Conservation (phyloP, 164 flowering plant genomes). For the Macadamia integrifolia region DNA sequence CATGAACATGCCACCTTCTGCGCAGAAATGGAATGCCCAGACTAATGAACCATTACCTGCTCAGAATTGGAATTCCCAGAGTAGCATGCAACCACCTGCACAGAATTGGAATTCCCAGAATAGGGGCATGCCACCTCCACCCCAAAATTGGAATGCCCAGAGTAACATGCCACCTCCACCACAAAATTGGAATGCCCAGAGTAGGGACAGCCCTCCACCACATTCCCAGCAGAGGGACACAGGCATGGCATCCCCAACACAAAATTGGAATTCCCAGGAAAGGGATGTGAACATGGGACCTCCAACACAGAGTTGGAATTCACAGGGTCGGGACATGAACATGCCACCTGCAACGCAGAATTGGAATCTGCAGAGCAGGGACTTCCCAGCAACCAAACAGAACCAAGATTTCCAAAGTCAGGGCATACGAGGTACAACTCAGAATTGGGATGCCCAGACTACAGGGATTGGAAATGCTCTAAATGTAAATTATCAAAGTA, state of each 20-base stretch:
- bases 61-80: conserved; percentile 5
- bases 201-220: conserved; percentile 6
- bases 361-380: neutral
- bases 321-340: neutral
- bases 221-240: conserved; percentile 4
- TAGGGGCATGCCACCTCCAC: conserved; percentile 4
- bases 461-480: neutral
- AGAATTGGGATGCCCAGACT: neutral
- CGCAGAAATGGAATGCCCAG: neutral
- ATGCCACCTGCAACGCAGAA: conserved; percentile 1
- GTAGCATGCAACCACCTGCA: conserved; percentile 1
- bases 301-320: neutral
- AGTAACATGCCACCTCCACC: conserved; percentile 1
- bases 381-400: conserved; percentile 6
- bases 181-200: conserved; percentile 1
- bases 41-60: conserved; percentile 1
- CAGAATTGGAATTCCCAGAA: conserved; percentile 3
- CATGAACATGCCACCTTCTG: neutral
- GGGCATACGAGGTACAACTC: neutral
- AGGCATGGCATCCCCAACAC: neutral
- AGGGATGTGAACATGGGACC: neutral
- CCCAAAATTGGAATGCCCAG: conserved; percentile 1
- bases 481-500: neutral
- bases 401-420: neutral
- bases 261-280: neutral